Conservation (phyloP, 768 basidiomycete genomes). For the Amanita rimosa region DNA sequence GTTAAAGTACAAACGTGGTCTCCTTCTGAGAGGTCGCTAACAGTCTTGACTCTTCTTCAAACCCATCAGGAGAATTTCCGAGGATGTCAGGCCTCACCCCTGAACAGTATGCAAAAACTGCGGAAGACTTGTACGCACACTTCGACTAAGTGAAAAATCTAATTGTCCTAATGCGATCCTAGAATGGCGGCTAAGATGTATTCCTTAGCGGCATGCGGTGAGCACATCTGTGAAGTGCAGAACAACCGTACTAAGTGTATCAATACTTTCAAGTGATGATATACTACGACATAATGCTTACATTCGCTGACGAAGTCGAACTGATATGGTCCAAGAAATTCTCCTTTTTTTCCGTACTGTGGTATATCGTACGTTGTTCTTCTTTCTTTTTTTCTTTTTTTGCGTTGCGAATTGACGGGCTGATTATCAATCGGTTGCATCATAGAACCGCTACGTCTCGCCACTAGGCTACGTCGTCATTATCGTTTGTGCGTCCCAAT, state of each 20-base stretch:
- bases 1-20: too few relatives aligned
- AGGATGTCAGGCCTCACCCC: constrained; percentile 4
- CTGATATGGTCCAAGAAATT: constrained; percentile 20
- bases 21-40: too few relatives aligned
- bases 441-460: constrained; percentile 25
- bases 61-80: too few relatives aligned
- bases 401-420: too few relatives aligned
- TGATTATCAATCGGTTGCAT: not conserved
- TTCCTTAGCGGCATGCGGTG: constrained; percentile 26
- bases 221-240: not conserved
- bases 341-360: constrained; percentile 19
- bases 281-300: constrained; percentile 24
- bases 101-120: constrained; percentile 8
- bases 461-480: constrained; percentile 25
- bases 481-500: constrained; percentile 18
- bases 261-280: constrained; percentile 17
- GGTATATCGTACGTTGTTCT: constrained; percentile 20
- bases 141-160: too few relatives aligned
- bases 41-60: too few relatives aligned
- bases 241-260: not conserved
- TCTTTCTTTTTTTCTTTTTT: not conserved
- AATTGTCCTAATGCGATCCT: not conserved
- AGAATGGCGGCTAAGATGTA: constrained; percentile 26
- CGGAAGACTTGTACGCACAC: constrained; percentile 10
- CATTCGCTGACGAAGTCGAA: constrained; percentile 24